phyloP scores from a whole-genome alignment of 176 grass and related monocot genomes.

The Oryza meridionalis region DNA sequence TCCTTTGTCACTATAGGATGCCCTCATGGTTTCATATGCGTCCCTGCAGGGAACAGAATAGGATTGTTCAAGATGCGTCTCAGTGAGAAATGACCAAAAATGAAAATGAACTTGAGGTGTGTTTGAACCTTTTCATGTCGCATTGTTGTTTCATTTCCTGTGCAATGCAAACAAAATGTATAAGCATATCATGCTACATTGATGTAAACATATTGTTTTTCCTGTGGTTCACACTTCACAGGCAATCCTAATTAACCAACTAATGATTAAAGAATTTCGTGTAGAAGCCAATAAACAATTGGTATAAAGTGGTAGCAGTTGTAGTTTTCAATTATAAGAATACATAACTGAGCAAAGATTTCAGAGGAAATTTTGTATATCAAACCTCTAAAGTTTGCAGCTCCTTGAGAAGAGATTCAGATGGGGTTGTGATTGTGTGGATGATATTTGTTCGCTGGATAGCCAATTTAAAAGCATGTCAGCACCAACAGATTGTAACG shows the following conservation, averaged over 20 bases:
- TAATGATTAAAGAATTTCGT: conserved; percentile 26
- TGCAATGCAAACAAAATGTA: conserved; percentile 22
- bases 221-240: conserved; percentile 27
- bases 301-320: conserved; percentile 2
- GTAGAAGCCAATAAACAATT: conserved; percentile 26
- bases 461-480: conserved; percentile 39
- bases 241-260: background rate
- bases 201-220: background rate
- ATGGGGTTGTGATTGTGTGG: conserved; percentile 85
- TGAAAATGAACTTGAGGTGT: conserved; percentile 5
- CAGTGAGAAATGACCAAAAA: conserved; percentile 1
- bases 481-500: conserved; percentile 31
- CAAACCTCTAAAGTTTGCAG: conserved; percentile 91
- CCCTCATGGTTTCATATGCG: conserved; percentile 69
- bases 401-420: conserved; percentile 97
- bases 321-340: background rate
- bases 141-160: conserved; percentile 95
- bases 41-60: conserved; percentile 54
- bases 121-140: conserved; percentile 80
- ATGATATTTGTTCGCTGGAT: conserved; percentile 76
- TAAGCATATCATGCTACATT: conserved; percentile 35
- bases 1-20: conserved; percentile 69
- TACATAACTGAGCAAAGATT: conserved; percentile 21
- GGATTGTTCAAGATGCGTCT: background rate
- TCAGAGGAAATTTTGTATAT: conserved; percentile 20